Evolutionary conservation across 2,329 filamentous ascomycete species (phyloP).

Genomic region (Huntiella moniliformis): DNA sequence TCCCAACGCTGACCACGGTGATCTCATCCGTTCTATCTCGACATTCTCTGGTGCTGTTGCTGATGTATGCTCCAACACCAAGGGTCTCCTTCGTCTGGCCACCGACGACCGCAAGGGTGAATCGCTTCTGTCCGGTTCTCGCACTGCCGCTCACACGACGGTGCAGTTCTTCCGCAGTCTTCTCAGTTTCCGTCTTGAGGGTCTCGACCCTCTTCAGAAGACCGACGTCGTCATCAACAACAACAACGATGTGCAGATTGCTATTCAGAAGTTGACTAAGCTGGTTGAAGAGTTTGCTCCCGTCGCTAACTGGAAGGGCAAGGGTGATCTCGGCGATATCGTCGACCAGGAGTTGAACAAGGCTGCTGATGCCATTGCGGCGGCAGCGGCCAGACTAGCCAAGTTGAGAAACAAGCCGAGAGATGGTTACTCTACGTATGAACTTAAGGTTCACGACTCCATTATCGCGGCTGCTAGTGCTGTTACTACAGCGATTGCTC

Average conservation of each 20-base stretch:
- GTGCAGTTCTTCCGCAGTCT: conserved; percentile 90
- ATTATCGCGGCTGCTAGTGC: conserved; percentile 86
- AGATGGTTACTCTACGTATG: conserved; percentile 88
- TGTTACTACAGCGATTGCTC: conserved; percentile 82
- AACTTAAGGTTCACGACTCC: conserved; percentile 85
- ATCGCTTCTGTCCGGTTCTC: conserved; percentile 61
- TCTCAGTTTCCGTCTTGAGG: conserved; percentile 83
- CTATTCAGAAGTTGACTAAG: conserved; percentile 84
- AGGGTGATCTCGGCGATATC: conserved; percentile 78
- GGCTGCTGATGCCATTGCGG: conserved; percentile 87
- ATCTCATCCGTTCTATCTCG: conserved; percentile 84
- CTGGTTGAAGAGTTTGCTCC: conserved; percentile 82
- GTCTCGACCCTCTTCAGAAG: conserved; percentile 77
- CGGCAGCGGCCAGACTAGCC: conserved; percentile 69
- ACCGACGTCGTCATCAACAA: conserved; percentile 94
- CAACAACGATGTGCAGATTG: conserved; percentile 90
- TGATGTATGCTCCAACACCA: conserved; percentile 90
- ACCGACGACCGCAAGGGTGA: conserved; percentile 92
- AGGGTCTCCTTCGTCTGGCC: conserved; percentile 80
- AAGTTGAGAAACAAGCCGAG: conserved; percentile 94
- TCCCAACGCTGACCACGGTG: conserved; percentile 70
- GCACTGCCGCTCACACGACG: conserved; percentile 68
- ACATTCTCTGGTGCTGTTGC: conserved; percentile 78
- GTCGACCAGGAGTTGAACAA: conserved; percentile 85
- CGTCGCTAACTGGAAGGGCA: conserved; percentile 53